phyloP scores from a whole-genome alignment of 176 grass and related monocot species.

The Lolium perenne region DNA sequence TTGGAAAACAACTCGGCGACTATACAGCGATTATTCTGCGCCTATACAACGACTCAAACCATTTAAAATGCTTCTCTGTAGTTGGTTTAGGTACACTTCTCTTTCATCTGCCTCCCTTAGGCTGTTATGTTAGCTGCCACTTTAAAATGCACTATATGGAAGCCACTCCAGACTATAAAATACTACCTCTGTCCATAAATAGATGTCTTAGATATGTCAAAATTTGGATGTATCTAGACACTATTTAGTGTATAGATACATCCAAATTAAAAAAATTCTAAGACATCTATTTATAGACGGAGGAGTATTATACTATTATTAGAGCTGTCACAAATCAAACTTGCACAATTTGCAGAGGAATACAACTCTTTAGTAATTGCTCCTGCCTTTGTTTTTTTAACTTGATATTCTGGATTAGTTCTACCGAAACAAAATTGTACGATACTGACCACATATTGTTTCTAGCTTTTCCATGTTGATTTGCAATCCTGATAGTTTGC shows the following conservation, averaged over 20 bases:
- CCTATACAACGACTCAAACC: too few relatives aligned
- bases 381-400: neutral
- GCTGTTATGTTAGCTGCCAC: neutral
- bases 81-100: conserved; percentile 1
- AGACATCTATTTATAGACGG: too few relatives aligned
- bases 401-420: conserved; percentile 19
- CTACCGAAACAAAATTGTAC: conserved; percentile 8
- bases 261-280: too few relatives aligned
- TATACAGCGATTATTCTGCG: too few relatives aligned
- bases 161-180: neutral
- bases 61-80: neutral
- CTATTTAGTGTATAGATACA: too few relatives aligned
- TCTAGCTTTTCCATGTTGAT: neutral
- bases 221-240: too few relatives aligned
- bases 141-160: conserved; percentile 14
- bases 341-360: neutral
- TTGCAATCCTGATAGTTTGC: conserved; percentile 30
- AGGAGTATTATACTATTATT: too few relatives aligned
- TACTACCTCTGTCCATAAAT: too few relatives aligned
- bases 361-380: neutral
- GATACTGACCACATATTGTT: conserved; percentile 7
- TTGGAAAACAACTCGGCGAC: too few relatives aligned
- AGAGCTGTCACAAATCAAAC: neutral
- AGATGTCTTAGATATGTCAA: too few relatives aligned
- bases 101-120: neutral